phyloP scores from a whole-genome alignment of 345 rosid species.

The Citrus cavaleriei region DNA sequence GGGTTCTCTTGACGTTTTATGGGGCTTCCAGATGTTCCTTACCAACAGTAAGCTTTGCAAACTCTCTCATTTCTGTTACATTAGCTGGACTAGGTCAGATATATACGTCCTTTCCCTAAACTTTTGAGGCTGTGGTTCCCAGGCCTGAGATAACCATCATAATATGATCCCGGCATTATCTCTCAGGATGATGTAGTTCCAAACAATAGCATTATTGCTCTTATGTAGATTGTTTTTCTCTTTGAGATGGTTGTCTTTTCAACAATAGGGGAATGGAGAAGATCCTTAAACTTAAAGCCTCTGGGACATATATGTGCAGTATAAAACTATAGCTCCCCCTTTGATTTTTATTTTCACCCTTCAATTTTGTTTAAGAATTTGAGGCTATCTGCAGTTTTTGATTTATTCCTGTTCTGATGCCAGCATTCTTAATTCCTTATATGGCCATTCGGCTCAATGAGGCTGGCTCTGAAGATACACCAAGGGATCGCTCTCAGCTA shows the following conservation, averaged over 20 bases:
- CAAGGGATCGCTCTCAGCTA: slow-evolving; percentile 51
- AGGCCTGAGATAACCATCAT: not conserved
- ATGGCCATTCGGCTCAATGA: slow-evolving; percentile 82
- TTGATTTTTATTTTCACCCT: not conserved
- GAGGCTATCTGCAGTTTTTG: not conserved
- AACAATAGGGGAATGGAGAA: not conserved
- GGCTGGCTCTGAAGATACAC: slow-evolving; percentile 31
- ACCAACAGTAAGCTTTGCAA: slow-evolving; percentile 61
- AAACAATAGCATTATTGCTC: not conserved
- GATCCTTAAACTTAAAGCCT: not conserved
- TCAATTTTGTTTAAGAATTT: not conserved
- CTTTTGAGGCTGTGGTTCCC: not conserved
- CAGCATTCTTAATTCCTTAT: slow-evolving; percentile 91
- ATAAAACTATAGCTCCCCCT: not conserved
- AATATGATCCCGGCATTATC: not conserved
- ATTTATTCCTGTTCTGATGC: not conserved
- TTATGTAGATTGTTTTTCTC: not conserved
- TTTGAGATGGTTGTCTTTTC: not conserved
- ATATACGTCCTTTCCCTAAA: not conserved
- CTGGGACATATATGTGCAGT: not conserved
- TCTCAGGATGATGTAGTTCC: not conserved
- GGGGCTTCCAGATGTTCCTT: slow-evolving; percentile 96
- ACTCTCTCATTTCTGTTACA: slow-evolving; percentile 5
- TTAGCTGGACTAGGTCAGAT: not conserved
- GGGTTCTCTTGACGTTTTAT: slow-evolving; percentile 68